phyloP scores from a whole-genome alignment of 1,284 basidiomycete genomes.

The Tilletia setariae region DNA sequence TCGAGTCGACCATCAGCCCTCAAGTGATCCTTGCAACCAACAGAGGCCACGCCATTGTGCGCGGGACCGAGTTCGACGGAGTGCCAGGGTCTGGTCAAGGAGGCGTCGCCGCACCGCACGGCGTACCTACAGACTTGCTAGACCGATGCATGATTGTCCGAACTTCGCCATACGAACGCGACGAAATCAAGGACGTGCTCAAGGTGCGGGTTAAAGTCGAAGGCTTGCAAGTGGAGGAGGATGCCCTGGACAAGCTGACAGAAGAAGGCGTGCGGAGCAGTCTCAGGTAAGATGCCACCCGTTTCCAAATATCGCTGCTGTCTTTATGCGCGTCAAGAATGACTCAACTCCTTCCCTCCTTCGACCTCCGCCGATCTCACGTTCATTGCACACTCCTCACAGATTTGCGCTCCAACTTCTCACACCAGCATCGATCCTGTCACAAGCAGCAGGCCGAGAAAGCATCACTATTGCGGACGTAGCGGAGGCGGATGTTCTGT shows the following conservation, averaged over 20 bases:
- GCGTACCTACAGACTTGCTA: constrained; percentile 86
- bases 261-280: constrained; percentile 79
- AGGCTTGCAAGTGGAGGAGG: constrained; percentile 71
- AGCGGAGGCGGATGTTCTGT: constrained; percentile 75
- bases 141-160: constrained; percentile 97
- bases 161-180: constrained; percentile 77
- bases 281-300: constrained; percentile 64
- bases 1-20: constrained; percentile 93
- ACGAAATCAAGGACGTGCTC: constrained; percentile 83
- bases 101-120: constrained; percentile 87
- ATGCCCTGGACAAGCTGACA: constrained; percentile 77
- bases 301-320: neutral
- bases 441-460: constrained; percentile 69
- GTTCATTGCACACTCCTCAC: neutral
- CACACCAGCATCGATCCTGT: constrained; percentile 85
- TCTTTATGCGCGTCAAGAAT: too few relatives aligned
- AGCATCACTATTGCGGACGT: constrained; percentile 85
- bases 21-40: constrained; percentile 97
- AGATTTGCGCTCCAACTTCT: constrained; percentile 90
- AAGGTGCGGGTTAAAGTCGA: constrained; percentile 82
- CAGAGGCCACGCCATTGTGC: constrained; percentile 82
- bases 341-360: neutral
- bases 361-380: neutral
- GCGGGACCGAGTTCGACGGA: constrained; percentile 68
- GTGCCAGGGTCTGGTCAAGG: constrained; percentile 54